Evolutionary conservation across 805 yeast species (phyloP).

Genomic region (Pichia californica): DNA sequence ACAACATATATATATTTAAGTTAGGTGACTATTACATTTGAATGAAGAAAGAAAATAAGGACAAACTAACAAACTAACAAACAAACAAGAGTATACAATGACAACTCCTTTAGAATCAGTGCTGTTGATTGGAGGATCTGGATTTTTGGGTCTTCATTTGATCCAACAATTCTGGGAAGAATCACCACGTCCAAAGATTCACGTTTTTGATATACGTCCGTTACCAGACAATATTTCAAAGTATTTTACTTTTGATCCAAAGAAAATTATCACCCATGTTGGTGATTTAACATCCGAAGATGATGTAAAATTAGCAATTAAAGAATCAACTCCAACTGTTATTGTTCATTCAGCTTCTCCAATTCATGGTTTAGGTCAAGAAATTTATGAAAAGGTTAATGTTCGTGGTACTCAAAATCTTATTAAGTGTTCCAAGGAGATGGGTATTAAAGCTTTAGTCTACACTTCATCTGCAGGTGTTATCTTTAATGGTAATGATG

Average conservation of each 20-base stretch:
- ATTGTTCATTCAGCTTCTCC: conserved; percentile 97
- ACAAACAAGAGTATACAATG: conserved; percentile 9
- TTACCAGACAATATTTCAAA: conserved; percentile 65
- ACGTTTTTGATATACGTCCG: conserved; percentile 88
- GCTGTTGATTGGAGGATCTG: conserved; percentile 90
- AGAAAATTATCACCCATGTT: conserved; percentile 51
- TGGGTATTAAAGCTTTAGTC: conserved; percentile 58
- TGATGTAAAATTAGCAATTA: conserved; percentile 62
- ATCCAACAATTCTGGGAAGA: conserved; percentile 73
- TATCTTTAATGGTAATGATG: conserved; percentile 89
- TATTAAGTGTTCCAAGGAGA: conserved; percentile 51
- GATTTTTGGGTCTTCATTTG: conserved; percentile 87
- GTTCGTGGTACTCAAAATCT: conserved; percentile 82
- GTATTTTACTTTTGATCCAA: conserved; percentile 67
- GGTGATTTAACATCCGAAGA: conserved; percentile 79
- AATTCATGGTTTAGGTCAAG: conserved; percentile 79
- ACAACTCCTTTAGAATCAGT: conserved; percentile 42
- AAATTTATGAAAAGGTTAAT: conserved; percentile 81
- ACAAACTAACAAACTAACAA: background rate
- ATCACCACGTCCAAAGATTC: conserved; percentile 63
- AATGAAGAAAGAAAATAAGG: no score
- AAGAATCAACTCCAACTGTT: conserved; percentile 54
- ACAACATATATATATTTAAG: no score
- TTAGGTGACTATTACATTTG: no score
- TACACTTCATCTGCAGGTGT: conserved; percentile 98